phyloP scores from a whole-genome alignment of 2,329 filamentous ascomycete species.

The Aspergillus sp. region DNA sequence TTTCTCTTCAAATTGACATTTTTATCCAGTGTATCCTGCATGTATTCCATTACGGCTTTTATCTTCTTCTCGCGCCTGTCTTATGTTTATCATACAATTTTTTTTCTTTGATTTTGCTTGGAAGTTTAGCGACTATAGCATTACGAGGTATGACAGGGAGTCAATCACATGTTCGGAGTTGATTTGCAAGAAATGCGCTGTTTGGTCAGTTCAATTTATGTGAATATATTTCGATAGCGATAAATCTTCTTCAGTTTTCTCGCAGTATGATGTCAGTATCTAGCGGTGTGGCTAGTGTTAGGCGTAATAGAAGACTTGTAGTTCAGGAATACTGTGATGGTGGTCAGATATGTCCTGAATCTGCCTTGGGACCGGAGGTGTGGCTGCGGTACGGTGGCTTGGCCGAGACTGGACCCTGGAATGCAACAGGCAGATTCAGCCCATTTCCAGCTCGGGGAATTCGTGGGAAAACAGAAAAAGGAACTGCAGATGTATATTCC shows the following conservation, averaged over 20 bases:
- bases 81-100: not conserved
- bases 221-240: not conserved
- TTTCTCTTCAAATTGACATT: not conserved
- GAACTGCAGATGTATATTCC: not conserved
- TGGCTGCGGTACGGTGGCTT: slow-evolving; percentile 5
- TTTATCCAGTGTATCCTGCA: not conserved
- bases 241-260: not conserved
- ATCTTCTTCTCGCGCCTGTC: slow-evolving; percentile 7
- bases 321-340: not conserved
- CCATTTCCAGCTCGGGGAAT: not conserved
- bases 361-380: slow-evolving; percentile 3
- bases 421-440: not conserved
- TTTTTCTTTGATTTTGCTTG: slow-evolving; percentile 2
- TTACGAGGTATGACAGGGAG: not conserved
- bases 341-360: not conserved
- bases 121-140: slow-evolving; percentile 5
- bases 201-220: not conserved
- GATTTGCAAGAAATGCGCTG: not conserved
- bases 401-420: slow-evolving; percentile 1
- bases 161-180: not conserved
- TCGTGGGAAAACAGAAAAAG: not conserved
- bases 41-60: not conserved
- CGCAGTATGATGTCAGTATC: not conserved
- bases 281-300: not conserved
- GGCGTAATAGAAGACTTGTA: too few species aligned